Evolutionary conservation across 2,329 filamentous ascomycete genomes (phyloP), one percentile per base, ranked within the genome.

Genomic region (Kalmusia sp.): DNA sequence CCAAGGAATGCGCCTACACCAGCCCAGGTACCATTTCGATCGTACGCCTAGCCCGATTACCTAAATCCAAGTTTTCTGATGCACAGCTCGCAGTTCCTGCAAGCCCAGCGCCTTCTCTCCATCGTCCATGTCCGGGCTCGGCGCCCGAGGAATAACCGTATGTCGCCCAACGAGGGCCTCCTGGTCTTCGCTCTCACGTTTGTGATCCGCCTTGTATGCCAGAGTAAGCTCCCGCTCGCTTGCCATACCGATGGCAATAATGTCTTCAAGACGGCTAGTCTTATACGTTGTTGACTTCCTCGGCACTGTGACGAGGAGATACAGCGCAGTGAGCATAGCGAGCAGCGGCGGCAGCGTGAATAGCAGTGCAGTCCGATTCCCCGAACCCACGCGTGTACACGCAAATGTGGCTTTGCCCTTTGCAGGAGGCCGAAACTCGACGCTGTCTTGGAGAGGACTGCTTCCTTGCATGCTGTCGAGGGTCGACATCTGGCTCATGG

Each of bases 301-400:
- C 24, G 50, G 50, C 27, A 52, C 43, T 3, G 43, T 43, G 30
- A 40, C 43, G 5, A 52, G 37, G 14, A 52, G 50, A 11, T 52
- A 52, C 9, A 52, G 17, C 3, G 50, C 43, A 19, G 39, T 15
- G 11, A 33, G 21, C 28, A 47, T 38, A n/a, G 43, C 44, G 5
- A 52, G 35, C n/a, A 52, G 41, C 15, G 50, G 50, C n/a, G 50
- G 50, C 12, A 52, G n/a, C 4, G 50, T 40, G 33, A 52, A 52
- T 8, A 52, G 43, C 15, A 52, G 19, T 7, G 50, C 50, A 3
- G 35, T 43, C 6, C 22, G 22, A 6, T 40, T 41, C 6, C 50
- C 50, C 19, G 43, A 48, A 8, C 50, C 50, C 7, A 52, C 50
- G 4, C 50, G 38, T 19, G 50, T 52, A 37, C 50, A 52, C 2